Conservation (phyloP, 2,329 filamentous ascomycete genomes). For the Alternaria triticimaculans region DNA sequence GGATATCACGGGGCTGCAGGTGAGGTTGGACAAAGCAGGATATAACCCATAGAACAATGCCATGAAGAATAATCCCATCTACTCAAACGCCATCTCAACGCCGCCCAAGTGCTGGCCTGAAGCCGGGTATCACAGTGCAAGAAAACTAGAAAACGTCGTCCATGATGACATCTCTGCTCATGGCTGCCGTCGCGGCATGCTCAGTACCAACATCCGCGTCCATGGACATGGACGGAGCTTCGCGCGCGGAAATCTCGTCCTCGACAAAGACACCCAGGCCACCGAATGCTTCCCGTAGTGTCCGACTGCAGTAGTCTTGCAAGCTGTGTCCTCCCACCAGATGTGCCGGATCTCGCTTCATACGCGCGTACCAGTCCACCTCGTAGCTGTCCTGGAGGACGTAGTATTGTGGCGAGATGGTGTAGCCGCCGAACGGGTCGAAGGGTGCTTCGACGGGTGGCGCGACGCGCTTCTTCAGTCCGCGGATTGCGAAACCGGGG, state of each 20-base stretch:
- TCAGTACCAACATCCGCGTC: conserved; percentile 41
- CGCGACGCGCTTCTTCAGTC: conserved; percentile 71
- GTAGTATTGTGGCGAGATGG: conserved; percentile 71
- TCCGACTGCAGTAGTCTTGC: conserved; percentile 79
- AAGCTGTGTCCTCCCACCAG: conserved; percentile 83
- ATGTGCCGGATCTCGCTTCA: conserved; percentile 69
- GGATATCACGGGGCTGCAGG: conserved; percentile 48
- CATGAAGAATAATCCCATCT: background rate
- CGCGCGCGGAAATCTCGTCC: conserved; percentile 66
- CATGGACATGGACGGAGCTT: conserved; percentile 46
- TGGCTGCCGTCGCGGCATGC: conserved; percentile 58
- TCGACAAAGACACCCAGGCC: conserved; percentile 86
- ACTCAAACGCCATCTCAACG: conserved; percentile 18
- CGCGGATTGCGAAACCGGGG: conserved; percentile 71
- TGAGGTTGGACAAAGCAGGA: conserved; percentile 16
- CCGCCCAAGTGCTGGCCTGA: conserved; percentile 35
- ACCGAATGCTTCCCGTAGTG: conserved; percentile 87
- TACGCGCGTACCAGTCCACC: conserved; percentile 74
- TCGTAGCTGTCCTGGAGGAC: conserved; percentile 73
- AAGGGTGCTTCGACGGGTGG: conserved; percentile 76
- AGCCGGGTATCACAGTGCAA: conserved; percentile 44
- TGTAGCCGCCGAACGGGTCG: conserved; percentile 83
- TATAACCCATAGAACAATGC: conserved; percentile 4
- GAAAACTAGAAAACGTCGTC: conserved; percentile 50
- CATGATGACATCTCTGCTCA: conserved; percentile 59